These are phyloP conservation scores for Incumbomyces delicatus DNA, from an alignment of 2,329 filamentous ascomycete species.

Conservation along the genomic window DNA sequence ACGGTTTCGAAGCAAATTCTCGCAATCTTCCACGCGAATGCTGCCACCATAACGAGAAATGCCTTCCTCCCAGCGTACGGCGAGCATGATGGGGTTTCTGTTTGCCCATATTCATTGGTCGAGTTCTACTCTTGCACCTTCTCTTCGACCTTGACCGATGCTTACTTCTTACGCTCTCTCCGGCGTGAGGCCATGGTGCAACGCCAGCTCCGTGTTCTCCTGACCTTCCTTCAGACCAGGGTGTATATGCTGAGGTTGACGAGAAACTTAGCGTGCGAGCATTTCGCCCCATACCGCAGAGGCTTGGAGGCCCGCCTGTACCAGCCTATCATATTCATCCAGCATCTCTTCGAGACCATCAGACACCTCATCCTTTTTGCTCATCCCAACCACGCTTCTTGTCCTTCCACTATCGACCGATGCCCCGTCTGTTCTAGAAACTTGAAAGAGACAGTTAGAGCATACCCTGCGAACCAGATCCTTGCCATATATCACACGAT, in stretches of 20 bases:
- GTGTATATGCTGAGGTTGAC: slow-evolving; percentile 14
- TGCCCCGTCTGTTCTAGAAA: slow-evolving; percentile 9
- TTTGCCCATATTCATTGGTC: not conserved
- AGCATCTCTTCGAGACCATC: slow-evolving; percentile 18
- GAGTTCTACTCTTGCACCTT: slow-evolving; percentile 3
- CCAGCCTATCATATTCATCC: slow-evolving; percentile 12
- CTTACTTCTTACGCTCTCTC: slow-evolving; percentile 15
- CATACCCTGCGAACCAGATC: slow-evolving; percentile 12
- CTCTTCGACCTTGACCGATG: slow-evolving; percentile 8
- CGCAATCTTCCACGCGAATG: slow-evolving; percentile 5
- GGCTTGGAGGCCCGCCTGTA: slow-evolving; percentile 13
- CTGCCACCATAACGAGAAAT: slow-evolving; percentile 3
- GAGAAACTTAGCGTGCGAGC: slow-evolving; percentile 7
- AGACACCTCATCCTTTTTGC: slow-evolving; percentile 12
- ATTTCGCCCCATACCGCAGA: slow-evolving; percentile 14
- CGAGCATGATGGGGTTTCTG: not conserved
- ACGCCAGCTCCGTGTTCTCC: slow-evolving; percentile 12
- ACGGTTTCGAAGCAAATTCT: not conserved
- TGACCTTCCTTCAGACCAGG: slow-evolving; percentile 14
- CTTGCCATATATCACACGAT: slow-evolving; percentile 17
- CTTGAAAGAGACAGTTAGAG: slow-evolving; percentile 8
- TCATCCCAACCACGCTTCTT: slow-evolving; percentile 10
- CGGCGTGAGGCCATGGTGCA: slow-evolving; percentile 12
- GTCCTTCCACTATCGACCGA: not conserved
- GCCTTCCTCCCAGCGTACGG: not conserved